Evolutionary conservation across 495 filamentous ascomycete genomes (phyloP), one percentile per base, ranked within the genome.

Genomic region (Penicillium antarcticum): DNA sequence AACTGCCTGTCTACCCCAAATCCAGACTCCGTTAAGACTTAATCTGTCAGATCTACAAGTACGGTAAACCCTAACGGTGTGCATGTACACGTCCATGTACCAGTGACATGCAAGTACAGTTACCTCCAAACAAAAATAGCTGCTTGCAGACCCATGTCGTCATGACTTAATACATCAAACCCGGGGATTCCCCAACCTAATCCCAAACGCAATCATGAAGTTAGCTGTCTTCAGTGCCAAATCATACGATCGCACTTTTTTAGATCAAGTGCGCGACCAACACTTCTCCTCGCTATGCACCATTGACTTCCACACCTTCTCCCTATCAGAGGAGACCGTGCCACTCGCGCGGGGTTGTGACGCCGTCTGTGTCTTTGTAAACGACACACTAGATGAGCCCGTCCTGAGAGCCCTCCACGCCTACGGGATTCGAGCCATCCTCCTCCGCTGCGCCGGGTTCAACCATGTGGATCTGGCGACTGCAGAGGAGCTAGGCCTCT

Each of bases 331-430:
- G 39, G 73, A 82, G 19, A 88, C 85, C 8, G 80, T 74, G 1
- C 48, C 78, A 2, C 74, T 87, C 17, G 82, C 82, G 2, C 52
- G 61, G 9, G 78, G 66, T 48, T 70, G 76, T 52, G 67, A 73
- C 32, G 86, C 84, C 47, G 72, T 88, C 45, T 87, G 85, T 69
- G 82, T 82, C 62, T 88, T 88, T 63, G 86, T 88, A 49, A 88
- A 88, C 70, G 85, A 88, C 68, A 69, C 59, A 5, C 72, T 86
- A 33, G 58, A 74, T 50, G 73, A 57, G 3, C 51, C 59, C 2
- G 82, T 87, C 42, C 71, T 87, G 26, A 54, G 66, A 36, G 67
- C 71, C 8, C 72, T 87, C 3, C 64, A 73, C 53, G 48, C 46
- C 5, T 38, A 54, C 42, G 81, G 81, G 51, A 71, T 82, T 8